Percentiles rank a stretch among this genome's conserved stretches.
Conservation (phyloP, 2,329 filamentous ascomycete species). For the Alternaria longipes region DNA sequence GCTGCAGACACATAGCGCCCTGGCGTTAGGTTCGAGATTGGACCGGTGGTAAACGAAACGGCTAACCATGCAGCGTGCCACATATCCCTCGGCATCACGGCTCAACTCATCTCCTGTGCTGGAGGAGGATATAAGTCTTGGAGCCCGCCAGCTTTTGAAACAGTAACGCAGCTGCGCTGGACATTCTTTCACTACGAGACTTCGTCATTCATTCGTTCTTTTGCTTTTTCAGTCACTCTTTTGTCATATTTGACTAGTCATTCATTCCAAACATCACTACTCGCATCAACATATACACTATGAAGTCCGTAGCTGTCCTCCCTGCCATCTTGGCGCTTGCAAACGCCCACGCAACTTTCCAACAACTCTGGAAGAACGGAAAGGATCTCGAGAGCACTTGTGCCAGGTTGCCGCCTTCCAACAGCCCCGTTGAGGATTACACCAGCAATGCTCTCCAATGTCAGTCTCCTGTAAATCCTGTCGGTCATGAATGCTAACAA, state of each 20-base stretch:
- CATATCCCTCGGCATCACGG: conserved; percentile 25
- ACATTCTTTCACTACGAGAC: conserved; percentile 38
- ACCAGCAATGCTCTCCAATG: conserved; percentile 42
- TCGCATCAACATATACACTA: conserved; percentile 14
- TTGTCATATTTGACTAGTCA: conserved; percentile 28
- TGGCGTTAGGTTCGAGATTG: conserved; percentile 29
- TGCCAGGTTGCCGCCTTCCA: conserved; percentile 37
- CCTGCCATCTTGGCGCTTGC: conserved; percentile 38
- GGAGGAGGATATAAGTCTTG: conserved; percentile 31
- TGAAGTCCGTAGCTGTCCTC: conserved; percentile 41
- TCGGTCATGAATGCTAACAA: background rate
- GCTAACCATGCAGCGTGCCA: conserved; percentile 29
- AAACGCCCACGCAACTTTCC: conserved; percentile 42
- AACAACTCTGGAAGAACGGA: conserved; percentile 45
- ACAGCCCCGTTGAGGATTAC: conserved; percentile 44
- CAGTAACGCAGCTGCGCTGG: conserved; percentile 44
- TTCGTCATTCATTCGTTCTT: conserved; percentile 24
- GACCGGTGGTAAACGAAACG: conserved; percentile 40
- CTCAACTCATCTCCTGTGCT: conserved; percentile 21
- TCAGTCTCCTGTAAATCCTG: background rate
- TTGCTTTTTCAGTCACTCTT: conserved; percentile 36
- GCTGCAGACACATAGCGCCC: conserved; percentile 32
- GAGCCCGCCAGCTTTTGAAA: conserved; percentile 14
- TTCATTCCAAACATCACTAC: conserved; percentile 26
- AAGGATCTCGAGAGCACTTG: conserved; percentile 43